Evolutionary conservation across 768 basidiomycete genomes (phyloP).

Genomic region (Lanmaoa pseudosensibilis): DNA sequence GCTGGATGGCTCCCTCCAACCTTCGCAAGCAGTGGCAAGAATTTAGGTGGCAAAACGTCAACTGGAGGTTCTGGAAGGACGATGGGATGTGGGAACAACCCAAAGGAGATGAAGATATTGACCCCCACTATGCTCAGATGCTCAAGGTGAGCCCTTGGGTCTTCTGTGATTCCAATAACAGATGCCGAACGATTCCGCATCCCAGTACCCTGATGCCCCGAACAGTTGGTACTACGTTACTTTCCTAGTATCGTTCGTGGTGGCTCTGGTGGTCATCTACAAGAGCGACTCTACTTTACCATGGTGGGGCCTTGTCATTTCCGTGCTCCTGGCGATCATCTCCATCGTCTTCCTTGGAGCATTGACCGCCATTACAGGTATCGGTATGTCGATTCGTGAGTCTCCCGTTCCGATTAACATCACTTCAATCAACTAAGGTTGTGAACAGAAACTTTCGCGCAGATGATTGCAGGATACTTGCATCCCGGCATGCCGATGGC

Average conservation of each 20-base stretch:
- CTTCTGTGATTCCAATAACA: slow-evolving; percentile 17
- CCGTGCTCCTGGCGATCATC: slow-evolving; percentile 49
- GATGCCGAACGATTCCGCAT: neutral
- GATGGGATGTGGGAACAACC: slow-evolving; percentile 23
- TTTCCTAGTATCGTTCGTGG: slow-evolving; percentile 37
- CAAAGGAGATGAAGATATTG: slow-evolving; percentile 42
- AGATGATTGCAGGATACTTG: slow-evolving; percentile 40
- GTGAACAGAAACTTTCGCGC: slow-evolving; percentile 28
- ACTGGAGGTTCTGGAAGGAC: slow-evolving; percentile 39
- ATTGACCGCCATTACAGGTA: slow-evolving; percentile 50
- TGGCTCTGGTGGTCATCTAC: slow-evolving; percentile 57
- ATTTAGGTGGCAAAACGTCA: slow-evolving; percentile 32
- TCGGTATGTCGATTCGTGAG: slow-evolving; percentile 19
- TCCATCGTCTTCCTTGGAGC: slow-evolving; percentile 56
- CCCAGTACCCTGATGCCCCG: slow-evolving; percentile 36
- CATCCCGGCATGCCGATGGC: slow-evolving; percentile 41
- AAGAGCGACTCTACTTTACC: slow-evolving; percentile 53
- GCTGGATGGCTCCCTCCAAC: slow-evolving; percentile 41
- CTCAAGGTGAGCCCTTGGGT: slow-evolving; percentile 25
- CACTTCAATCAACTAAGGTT: neutral
- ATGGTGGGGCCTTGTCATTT: slow-evolving; percentile 59
- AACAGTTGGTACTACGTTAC: slow-evolving; percentile 35
- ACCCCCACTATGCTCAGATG: slow-evolving; percentile 62
- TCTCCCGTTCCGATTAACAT: neutral
- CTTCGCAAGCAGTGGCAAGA: slow-evolving; percentile 26